phyloP scores from a whole-genome alignment of 495 filamentous ascomycete species.

The Pseudomonodictys pantanalensis region DNA sequence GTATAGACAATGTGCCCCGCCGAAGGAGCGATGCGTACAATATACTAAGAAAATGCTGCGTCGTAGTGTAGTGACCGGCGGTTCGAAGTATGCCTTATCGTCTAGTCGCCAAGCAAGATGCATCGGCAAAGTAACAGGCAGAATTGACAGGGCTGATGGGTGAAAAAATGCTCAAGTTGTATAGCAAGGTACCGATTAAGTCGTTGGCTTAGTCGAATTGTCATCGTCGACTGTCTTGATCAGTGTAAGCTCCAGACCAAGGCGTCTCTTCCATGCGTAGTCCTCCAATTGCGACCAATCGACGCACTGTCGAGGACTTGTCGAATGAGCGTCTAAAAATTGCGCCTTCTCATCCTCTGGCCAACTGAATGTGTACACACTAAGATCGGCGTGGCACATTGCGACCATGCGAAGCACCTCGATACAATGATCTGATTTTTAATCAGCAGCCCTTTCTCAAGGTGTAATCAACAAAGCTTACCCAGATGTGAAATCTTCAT shows the following conservation, averaged over 20 bases:
- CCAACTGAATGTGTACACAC: conserved; percentile 12
- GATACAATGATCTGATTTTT: conserved; percentile 6
- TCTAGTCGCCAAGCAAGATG: no score
- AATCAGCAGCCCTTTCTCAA: not conserved
- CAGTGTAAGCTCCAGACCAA: not conserved
- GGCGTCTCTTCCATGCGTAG: conserved; percentile 1
- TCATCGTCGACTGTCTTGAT: not conserved
- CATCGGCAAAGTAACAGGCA: no score
- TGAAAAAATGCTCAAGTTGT: not conserved
- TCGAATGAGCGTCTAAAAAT: conserved; percentile 9
- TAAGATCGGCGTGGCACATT: conserved; percentile 10
- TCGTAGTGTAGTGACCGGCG: no score
- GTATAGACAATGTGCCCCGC: no score
- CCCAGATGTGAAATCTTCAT: no score
- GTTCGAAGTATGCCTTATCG: no score
- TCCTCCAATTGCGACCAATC: conserved; percentile 6
- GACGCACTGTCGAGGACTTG: not conserved
- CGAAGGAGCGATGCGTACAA: no score
- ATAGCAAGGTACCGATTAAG: no score
- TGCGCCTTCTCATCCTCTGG: not conserved
- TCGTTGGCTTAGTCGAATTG: no score
- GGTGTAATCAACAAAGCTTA: no score
- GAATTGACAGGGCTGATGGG: not conserved
- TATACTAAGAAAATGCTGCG: no score
- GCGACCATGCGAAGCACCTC: conserved; percentile 1